Percentiles rank a stretch among this genome's conserved stretches.
phyloP scores from a whole-genome alignment of 805 yeast species.

The Saccharomyces jurei region DNA sequence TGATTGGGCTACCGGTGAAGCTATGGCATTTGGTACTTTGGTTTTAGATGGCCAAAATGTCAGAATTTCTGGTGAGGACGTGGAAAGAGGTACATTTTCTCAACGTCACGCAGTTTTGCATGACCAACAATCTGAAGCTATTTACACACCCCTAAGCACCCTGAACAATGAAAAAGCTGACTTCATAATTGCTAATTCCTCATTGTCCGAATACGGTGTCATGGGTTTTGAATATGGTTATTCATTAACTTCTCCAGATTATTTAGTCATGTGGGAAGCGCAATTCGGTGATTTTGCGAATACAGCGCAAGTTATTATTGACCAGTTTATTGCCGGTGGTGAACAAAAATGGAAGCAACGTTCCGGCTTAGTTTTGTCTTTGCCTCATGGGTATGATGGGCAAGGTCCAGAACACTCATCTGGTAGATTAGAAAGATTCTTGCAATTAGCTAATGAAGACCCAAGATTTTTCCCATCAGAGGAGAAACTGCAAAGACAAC shows the following conservation, averaged over 20 bases:
- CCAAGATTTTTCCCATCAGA: slow-evolving; percentile 86
- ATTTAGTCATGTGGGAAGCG: slow-evolving; percentile 97
- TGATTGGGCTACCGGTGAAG: slow-evolving; percentile 99
- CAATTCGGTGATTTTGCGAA: slow-evolving; percentile 99
- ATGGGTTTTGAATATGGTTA: slow-evolving; percentile 99
- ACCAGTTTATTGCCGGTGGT: slow-evolving; percentile 93
- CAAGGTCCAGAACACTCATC: slow-evolving; percentile 99
- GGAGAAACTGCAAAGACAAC: slow-evolving; percentile 89
- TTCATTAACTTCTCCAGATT: slow-evolving; percentile 94
- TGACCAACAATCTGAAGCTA: slow-evolving; percentile 81
- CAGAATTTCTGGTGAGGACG: slow-evolving; percentile 98
- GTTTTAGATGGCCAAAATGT: slow-evolving; percentile 91
- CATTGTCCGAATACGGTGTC: slow-evolving; percentile 96
- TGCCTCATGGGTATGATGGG: slow-evolving; percentile 99
- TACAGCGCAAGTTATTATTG: slow-evolving; percentile 96
- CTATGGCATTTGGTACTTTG: slow-evolving; percentile 91
- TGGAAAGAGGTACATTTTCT: slow-evolving; percentile 99
- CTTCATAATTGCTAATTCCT: slow-evolving; percentile 85
- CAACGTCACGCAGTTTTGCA: slow-evolving; percentile 98
- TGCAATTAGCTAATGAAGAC: slow-evolving; percentile 93
- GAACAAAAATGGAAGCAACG: slow-evolving; percentile 99
- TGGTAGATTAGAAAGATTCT: slow-evolving; percentile 93
- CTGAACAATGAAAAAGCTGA: slow-evolving; percentile 75
- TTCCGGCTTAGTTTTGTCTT: slow-evolving; percentile 87
- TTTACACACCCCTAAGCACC: slow-evolving; percentile 79